Evolutionary conservation across 2,329 filamentous ascomycete genomes (phyloP), one percentile per base, ranked within the genome.

Genomic region (Alternaria metachromatica): DNA sequence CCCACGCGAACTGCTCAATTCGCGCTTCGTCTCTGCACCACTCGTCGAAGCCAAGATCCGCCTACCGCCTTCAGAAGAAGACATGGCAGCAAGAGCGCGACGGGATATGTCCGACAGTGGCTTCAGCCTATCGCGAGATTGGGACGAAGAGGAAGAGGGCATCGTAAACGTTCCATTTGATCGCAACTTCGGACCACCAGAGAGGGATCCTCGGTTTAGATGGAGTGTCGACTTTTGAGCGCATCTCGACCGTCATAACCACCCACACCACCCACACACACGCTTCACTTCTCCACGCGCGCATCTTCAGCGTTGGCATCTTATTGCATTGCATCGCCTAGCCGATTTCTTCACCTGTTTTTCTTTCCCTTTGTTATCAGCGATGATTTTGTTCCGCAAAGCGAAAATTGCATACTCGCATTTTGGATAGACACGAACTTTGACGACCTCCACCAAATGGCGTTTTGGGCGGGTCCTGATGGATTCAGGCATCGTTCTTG

Each of bases 221-320:
- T 82, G 80, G 80, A 82, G 76, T 64, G 81, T 83, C 55, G 82
- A 83, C 60, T 79, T 83, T 57, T 83, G 58, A 51, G 44, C 13
- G 6, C 20, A 41, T 56, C 53, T 30, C 49, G 25, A 53, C 49
- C 28, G 37, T 20, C 25, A 13, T 21, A 28, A 30, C 23, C 54
- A 56, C 28, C 9, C 37, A 15, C 28, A 20, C 13, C 37, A 46
- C 15, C n/a, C 15, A 25, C 33, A 20, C 23, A 9, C 5, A 18
- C n/a, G 12, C 33, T 21, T 55, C 12, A 20, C 21, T 57, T 53
- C 37, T 58, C 18, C 15, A n/a, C 26, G 18, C 28, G 44, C 50
- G 28, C 43, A 60, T 41, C 45, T 13, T 41, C 54, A 51, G 37
- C 18, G 28, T 25, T 9, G 18, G 44, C 50, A 30, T 55, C 44